These are phyloP conservation scores for Neoboletus subvelutipes DNA, from an alignment of 768 basidiomycete genomes.

Conservation along the genomic window DNA sequence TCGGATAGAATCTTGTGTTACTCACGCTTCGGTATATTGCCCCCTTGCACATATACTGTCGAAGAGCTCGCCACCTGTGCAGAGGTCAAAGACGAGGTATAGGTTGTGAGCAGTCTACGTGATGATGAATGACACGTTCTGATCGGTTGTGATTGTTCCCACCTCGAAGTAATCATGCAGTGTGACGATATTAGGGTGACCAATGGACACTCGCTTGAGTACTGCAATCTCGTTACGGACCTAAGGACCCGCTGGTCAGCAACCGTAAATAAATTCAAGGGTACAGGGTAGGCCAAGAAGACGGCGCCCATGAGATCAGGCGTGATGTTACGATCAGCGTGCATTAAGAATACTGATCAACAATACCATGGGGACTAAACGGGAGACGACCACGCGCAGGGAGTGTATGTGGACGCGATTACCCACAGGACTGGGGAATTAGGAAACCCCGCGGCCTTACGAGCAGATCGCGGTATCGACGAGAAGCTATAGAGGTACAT, in stretches of 20 bases:
- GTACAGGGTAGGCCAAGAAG: conserved; percentile 13
- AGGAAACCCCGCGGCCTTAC: neutral
- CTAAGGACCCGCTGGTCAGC: conserved; percentile 39
- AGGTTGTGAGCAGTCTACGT: conserved; percentile 84
- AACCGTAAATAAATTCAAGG: conserved; percentile 6
- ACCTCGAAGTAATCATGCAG: conserved; percentile 97
- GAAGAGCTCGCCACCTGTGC: conserved; percentile 97
- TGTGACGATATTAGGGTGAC: conserved; percentile 88
- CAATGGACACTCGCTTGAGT: conserved; percentile 89
- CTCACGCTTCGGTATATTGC: conserved; percentile 92
- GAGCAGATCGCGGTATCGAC: conserved; percentile 9
- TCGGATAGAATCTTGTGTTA: conserved; percentile 8
- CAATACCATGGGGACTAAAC: neutral
- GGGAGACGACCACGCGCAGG: conserved; percentile 1
- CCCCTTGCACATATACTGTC: conserved; percentile 98
- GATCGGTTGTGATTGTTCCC: conserved; percentile 1
- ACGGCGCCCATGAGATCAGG: neutral
- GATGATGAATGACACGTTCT: neutral
- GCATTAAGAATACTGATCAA: conserved; percentile 10
- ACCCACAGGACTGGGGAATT: conserved; percentile 1
- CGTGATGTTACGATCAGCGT: conserved; percentile 16
- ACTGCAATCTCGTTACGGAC: conserved; percentile 97
- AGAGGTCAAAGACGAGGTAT: conserved; percentile 94
- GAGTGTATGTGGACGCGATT: conserved; percentile 1
- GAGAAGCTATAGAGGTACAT: conserved; percentile 23